Evolutionary conservation across 345 rosid genomes (phyloP), one percentile per base, ranked within the genome.

Genomic region (Hypericum androsaemum): DNA sequence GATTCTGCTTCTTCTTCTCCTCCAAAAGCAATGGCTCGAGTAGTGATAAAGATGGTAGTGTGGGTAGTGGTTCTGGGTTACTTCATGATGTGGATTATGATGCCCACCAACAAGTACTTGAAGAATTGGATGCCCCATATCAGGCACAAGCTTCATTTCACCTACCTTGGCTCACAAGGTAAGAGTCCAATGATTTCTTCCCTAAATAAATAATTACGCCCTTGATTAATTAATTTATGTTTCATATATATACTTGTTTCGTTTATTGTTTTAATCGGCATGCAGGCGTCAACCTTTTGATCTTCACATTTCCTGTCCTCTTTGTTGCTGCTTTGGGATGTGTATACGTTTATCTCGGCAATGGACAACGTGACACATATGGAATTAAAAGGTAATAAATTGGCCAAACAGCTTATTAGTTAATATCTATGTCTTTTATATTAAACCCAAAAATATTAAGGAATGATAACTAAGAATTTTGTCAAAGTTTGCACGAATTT

Each of bases 21-120:
- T 47, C 79, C 5, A 70, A 43, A 44, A 16, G 50, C 12, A 46
- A 46, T 17, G 6, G 15, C 32, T 46, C 28, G 49, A 10, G 7
- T 5, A 13, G 8, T 13, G 49, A 11, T 46, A 5, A 9, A 28
- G 49, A 7, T 46, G 49, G 14, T 46, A 9, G 17, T 46, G 22
- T 2, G 11, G 3, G 12, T 16, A 10, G 14, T 46, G 17, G 22
- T 46, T 7, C 49, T 46, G 6, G 49, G 49, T 12, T 46, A 46
- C 49, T n/a, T 28, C 14, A 46, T 46, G 22, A 12, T 46, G 49
- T 46, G 49, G 49, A 13, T 46, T 10, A n/a, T 46, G 49, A 1
- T 46, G 49, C 49, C 49, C 13, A 46, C 49, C 49, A 46, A 46
- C 7, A 46, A 7, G 14, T 46, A 46, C 49, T 13, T 13, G 22